Conservation (phyloP, 2,329 filamentous ascomycete species). For the Teratosphaeria viscida region DNA sequence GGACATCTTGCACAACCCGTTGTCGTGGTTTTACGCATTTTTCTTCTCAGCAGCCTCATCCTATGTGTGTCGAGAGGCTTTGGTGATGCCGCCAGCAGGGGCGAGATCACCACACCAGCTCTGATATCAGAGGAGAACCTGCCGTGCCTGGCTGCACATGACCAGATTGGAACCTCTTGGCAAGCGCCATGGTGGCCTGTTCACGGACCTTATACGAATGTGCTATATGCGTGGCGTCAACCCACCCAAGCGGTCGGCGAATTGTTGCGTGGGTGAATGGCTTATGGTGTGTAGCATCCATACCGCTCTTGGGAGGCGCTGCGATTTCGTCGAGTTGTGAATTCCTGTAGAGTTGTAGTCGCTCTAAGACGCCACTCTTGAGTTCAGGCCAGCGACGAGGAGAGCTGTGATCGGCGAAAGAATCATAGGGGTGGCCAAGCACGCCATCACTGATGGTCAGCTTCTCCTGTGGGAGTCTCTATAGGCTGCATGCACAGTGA, state of each 20-base stretch:
- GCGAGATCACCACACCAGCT: not conserved
- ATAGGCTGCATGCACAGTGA: not conserved
- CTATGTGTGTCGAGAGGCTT: not conserved
- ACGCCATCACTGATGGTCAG: not conserved
- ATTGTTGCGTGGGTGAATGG: no score
- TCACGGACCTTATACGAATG: not conserved
- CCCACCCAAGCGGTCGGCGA: not conserved
- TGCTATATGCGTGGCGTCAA: not conserved
- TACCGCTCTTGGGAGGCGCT: not conserved
- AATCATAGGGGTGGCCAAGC: not conserved
- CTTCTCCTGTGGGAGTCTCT: not conserved
- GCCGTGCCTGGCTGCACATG: not conserved
- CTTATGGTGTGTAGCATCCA: not conserved
- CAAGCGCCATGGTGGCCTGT: not conserved
- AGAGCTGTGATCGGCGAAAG: not conserved
- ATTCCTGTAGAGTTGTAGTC: not conserved
- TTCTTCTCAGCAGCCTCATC: not conserved
- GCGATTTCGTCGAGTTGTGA: not conserved
- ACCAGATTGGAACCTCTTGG: not conserved
- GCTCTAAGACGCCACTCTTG: not conserved
- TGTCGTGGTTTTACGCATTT: no score
- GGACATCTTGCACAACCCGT: no score
- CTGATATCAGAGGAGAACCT: not conserved
- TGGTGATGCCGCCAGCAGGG: not conserved
- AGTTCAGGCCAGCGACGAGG: not conserved